Evolutionary conservation across 805 yeast species (phyloP).

Genomic region (Aciculoconidium aculeatum): DNA sequence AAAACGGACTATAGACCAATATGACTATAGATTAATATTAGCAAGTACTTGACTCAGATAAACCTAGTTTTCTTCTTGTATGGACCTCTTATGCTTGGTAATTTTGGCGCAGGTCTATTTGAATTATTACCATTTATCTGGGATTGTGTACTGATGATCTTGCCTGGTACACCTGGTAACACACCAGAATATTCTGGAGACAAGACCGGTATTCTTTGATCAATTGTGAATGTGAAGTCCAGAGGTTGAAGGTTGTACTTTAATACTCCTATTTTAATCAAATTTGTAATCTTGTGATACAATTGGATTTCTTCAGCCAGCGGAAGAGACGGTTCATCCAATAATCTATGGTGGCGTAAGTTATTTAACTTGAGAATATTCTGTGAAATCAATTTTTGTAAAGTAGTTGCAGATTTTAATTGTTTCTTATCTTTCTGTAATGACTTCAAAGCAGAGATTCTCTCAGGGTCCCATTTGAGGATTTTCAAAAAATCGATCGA

Average conservation of each 20-base stretch:
- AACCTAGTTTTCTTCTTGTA: slow-evolving; percentile 29
- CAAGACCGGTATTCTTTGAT: slow-evolving; percentile 56
- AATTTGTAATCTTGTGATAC: slow-evolving; percentile 26
- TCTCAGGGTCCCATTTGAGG: slow-evolving; percentile 31
- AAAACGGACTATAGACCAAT: background rate
- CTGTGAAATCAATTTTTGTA: slow-evolving; percentile 31
- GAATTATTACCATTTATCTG: no score
- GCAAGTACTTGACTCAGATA: slow-evolving; percentile 1
- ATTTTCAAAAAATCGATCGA: slow-evolving; percentile 28
- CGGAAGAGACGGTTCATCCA: slow-evolving; percentile 23
- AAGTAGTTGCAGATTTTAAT: slow-evolving; percentile 22
- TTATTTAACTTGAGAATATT: slow-evolving; percentile 30
- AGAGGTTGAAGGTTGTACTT: slow-evolving; percentile 21
- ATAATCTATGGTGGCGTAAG: slow-evolving; percentile 36
- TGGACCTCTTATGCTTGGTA: slow-evolving; percentile 35
- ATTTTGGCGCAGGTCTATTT: slow-evolving; percentile 19
- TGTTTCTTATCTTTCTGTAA: slow-evolving; percentile 20
- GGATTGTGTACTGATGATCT: slow-evolving; percentile 5
- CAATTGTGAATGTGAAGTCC: slow-evolving; percentile 23
- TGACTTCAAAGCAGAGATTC: slow-evolving; percentile 17
- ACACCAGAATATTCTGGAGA: slow-evolving; percentile 72
- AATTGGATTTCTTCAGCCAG: slow-evolving; percentile 19
- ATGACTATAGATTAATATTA: background rate
- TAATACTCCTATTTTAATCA: slow-evolving; percentile 27
- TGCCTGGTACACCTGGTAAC: slow-evolving; percentile 53